A percentile compares a stretch with the other conserved stretches of the same genome.
Conservation (phyloP, 306 rosid species). For the Rubus idaeus region DNA sequence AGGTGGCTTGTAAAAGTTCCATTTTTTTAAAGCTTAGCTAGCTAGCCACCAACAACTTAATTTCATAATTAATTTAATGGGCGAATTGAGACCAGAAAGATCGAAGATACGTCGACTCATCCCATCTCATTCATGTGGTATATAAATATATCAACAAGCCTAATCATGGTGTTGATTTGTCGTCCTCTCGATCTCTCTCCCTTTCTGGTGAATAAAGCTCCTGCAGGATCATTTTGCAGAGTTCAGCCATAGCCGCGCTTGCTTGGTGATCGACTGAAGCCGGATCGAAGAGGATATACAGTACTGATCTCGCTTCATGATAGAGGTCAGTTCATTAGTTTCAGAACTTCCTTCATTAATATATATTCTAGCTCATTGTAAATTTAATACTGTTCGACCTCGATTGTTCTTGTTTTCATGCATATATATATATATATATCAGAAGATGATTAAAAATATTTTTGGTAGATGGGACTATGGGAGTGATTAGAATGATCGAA, state of each 20-base stretch:
- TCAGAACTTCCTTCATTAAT: no score
- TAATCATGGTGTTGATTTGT: slow-evolving; percentile 7
- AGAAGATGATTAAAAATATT: no score
- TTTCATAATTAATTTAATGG: neutral
- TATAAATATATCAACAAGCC: neutral
- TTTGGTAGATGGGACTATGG: no score
- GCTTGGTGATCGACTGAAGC: neutral
- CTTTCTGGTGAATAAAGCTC: neutral
- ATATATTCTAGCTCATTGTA: no score
- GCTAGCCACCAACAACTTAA: neutral
- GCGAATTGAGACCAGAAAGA: neutral
- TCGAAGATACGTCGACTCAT: slow-evolving; percentile 5
- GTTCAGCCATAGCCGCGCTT: neutral
- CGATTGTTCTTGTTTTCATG: no score
- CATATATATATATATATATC: no score
- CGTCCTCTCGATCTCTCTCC: neutral
- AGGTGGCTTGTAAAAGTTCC: slow-evolving; percentile 22
- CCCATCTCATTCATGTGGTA: neutral
- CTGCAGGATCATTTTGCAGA: neutral
- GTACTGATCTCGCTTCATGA: neutral
- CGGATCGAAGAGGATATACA: neutral
- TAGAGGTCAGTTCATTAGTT: neutral
- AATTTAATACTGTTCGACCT: no score
- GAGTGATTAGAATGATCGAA: no score
- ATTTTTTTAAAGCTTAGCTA: neutral